phyloP scores from a whole-genome alignment of 1,139 yeast species.

The Yamadazyma diddensiae region DNA sequence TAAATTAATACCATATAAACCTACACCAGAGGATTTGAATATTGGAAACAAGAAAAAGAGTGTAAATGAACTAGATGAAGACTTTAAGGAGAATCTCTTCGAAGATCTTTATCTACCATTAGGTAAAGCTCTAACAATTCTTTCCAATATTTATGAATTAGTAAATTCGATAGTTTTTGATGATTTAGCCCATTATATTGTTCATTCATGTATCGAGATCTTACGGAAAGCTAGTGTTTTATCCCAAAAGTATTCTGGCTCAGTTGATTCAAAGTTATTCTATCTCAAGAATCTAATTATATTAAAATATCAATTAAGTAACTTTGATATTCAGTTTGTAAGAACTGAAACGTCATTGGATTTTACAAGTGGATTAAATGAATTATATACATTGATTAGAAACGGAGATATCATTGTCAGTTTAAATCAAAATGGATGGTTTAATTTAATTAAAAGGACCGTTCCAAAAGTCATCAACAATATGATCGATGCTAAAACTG shows the following conservation, averaged over 20 bases:
- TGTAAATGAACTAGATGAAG: slow-evolving; percentile 25
- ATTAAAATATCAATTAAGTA: slow-evolving; percentile 66
- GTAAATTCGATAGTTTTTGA: slow-evolving; percentile 77
- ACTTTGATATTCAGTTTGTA: slow-evolving; percentile 77
- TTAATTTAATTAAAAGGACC: slow-evolving; percentile 62
- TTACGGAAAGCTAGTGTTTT: slow-evolving; percentile 48
- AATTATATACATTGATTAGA: slow-evolving; percentile 48
- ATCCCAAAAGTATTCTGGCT: slow-evolving; percentile 36
- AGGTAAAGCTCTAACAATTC: slow-evolving; percentile 62
- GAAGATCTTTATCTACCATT: slow-evolving; percentile 72
- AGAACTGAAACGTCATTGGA: slow-evolving; percentile 75
- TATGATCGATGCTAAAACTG: slow-evolving; percentile 81
- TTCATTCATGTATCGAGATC: slow-evolving; percentile 71
- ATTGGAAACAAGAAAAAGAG: slow-evolving; percentile 48
- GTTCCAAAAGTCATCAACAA: slow-evolving; percentile 83
- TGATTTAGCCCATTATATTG: slow-evolving; percentile 83
- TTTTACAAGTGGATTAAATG: slow-evolving; percentile 68
- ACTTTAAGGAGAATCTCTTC: slow-evolving; percentile 39
- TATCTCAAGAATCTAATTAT: slow-evolving; percentile 70
- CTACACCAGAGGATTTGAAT: slow-evolving; percentile 64
- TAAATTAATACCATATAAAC: slow-evolving; percentile 63
- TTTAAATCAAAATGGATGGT: slow-evolving; percentile 38
- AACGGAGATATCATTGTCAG: slow-evolving; percentile 33
- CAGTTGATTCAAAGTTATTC: slow-evolving; percentile 61
- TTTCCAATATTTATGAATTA: slow-evolving; percentile 78